Evolutionary conservation across 108 stramenopile species (phyloP).

Genomic region (Schizochytrium sp.): DNA sequence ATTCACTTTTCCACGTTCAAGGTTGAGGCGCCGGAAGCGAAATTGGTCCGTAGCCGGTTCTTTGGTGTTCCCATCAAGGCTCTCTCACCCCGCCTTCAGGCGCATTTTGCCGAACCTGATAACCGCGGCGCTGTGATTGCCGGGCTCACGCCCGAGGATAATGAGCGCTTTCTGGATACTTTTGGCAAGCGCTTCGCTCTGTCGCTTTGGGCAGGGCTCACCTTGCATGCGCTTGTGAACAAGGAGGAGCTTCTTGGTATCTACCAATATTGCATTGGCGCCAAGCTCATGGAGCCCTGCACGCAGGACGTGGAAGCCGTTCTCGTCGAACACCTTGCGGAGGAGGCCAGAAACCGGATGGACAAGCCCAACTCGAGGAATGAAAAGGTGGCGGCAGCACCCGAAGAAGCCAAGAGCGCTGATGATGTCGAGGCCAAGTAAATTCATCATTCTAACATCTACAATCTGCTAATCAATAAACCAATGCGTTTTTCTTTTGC

Average conservation of each 20-base stretch:
- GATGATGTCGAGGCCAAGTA: no score
- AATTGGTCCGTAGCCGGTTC: neutral
- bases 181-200: slow-evolving; percentile 2
- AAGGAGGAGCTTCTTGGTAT: neutral
- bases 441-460: no score
- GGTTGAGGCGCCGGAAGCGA: neutral
- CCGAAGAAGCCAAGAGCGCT: no score
- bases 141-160: neutral
- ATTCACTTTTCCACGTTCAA: neutral
- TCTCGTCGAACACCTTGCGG: neutral
- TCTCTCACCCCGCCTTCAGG: neutral
- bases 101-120: neutral
- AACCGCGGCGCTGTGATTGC: neutral
- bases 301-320: neutral
- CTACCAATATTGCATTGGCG: neutral
- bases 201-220: neutral
- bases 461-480: no score
- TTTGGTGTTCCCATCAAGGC: neutral
- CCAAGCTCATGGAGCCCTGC: neutral
- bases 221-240: neutral
- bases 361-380: no score
- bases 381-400: no score
- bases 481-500: no score
- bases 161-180: neutral
- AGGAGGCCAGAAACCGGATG: neutral